These are phyloP conservation scores for Malassezia equina DNA, from an alignment of 1,284 basidiomycete species.

Conservation along the genomic window DNA sequence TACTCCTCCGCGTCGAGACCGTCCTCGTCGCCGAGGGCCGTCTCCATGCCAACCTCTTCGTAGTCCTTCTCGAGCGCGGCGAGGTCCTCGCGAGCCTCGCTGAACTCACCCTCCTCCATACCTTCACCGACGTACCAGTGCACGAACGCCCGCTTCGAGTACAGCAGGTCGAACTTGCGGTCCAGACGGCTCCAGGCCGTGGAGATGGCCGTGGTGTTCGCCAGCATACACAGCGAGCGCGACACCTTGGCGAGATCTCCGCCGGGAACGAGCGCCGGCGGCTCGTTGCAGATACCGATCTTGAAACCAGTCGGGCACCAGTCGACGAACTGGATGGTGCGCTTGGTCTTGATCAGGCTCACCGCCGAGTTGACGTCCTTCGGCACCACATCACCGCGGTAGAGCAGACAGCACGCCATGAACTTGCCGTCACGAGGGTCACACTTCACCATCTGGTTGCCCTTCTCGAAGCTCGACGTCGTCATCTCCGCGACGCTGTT, in stretches of 20 bases:
- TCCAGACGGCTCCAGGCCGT: constrained; percentile 90
- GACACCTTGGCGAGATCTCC: constrained; percentile 90
- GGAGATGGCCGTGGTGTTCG: constrained; percentile 87
- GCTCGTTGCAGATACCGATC: constrained; percentile 89
- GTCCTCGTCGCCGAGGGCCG: constrained; percentile 66
- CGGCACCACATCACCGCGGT: constrained; percentile 89
- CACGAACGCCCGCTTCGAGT: constrained; percentile 49
- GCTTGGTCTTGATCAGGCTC: constrained; percentile 75
- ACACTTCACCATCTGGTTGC: constrained; percentile 79
- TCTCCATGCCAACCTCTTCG: constrained; percentile 68
- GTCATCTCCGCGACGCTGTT: constrained; percentile 98
- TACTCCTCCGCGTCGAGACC: constrained; percentile 40
- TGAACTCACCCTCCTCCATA: constrained; percentile 99
- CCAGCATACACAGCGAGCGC: constrained; percentile 93
- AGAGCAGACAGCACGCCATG: constrained; percentile 57
- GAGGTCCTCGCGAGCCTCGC: constrained; percentile 90
- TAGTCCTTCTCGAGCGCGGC: constrained; percentile 79
- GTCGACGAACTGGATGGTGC: constrained; percentile 74
- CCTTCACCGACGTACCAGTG: constrained; percentile 77
- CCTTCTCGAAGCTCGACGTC: constrained; percentile 91
- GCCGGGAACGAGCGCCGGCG: constrained; percentile 69
- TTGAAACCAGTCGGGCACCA: constrained; percentile 99
- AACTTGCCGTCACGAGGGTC: constrained; percentile 62
- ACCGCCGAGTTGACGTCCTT: constrained; percentile 93
- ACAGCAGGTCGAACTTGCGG: constrained; percentile 94